phyloP scores from a whole-genome alignment of 768 basidiomycete genomes.

The Boletales sp. region DNA sequence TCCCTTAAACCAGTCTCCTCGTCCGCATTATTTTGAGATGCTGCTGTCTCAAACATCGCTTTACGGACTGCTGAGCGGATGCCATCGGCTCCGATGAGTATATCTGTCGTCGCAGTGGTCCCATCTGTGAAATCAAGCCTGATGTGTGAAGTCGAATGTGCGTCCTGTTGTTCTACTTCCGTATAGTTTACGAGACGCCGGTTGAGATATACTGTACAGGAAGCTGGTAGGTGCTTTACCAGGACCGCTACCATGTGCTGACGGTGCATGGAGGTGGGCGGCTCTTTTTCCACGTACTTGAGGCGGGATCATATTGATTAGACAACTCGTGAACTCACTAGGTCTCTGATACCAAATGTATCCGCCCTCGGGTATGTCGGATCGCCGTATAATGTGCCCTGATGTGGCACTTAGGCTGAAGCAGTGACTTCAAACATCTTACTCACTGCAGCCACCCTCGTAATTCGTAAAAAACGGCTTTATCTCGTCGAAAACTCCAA shows the following conservation, averaged over 20 bases:
- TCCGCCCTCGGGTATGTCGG: constrained; percentile 33
- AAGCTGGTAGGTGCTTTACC: constrained; percentile 14
- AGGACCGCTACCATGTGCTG: constrained; percentile 19
- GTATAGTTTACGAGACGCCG: constrained; percentile 19
- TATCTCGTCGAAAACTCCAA: constrained; percentile 40
- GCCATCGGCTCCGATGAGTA: constrained; percentile 47
- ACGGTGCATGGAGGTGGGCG: constrained; percentile 17
- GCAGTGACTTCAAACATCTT: neutral
- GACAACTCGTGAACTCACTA: neutral
- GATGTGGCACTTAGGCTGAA: neutral
- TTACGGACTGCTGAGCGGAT: constrained; percentile 31
- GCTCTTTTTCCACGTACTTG: constrained; percentile 10
- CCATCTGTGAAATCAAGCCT: constrained; percentile 13
- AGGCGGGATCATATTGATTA: no score
- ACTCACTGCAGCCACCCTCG: constrained; percentile 13
- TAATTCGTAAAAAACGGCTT: constrained; percentile 12
- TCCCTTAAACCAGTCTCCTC: constrained; percentile 4
- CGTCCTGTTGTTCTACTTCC: constrained; percentile 7
- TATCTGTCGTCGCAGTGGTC: constrained; percentile 30
- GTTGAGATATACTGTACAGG: constrained; percentile 14
- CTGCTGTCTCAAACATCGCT: constrained; percentile 16
- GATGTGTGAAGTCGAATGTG: constrained; percentile 24
- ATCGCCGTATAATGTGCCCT: constrained; percentile 8
- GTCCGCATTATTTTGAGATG: neutral
- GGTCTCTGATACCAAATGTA: constrained; percentile 24